Conservation (phyloP, 208 protist genomes). For the Kentomonas sorsogonicus region DNA sequence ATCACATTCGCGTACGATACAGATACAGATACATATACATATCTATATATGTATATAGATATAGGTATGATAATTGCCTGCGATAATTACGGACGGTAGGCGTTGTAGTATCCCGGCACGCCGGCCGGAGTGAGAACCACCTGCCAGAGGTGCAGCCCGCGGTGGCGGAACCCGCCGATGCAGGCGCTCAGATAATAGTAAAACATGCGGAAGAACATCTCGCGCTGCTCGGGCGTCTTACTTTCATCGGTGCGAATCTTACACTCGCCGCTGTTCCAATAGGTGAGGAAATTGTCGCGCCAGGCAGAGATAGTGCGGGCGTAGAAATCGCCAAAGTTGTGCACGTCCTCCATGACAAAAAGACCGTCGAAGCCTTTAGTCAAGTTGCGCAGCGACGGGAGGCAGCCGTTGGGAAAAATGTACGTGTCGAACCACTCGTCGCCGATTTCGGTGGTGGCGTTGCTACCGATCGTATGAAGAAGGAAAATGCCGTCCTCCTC, state of each 20-base stretch:
- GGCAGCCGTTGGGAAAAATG: slow-evolving; percentile 76
- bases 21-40: neutral
- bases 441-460: slow-evolving; percentile 52
- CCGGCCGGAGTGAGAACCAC: slow-evolving; percentile 46
- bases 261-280: slow-evolving; percentile 20
- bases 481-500: slow-evolving; percentile 51
- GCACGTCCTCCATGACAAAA: slow-evolving; percentile 59
- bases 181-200: slow-evolving; percentile 68
- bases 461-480: slow-evolving; percentile 69
- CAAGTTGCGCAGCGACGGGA: slow-evolving; percentile 36
- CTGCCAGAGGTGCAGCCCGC: slow-evolving; percentile 59
- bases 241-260: neutral
- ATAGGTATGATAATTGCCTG: neutral
- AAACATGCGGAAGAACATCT: slow-evolving; percentile 59
- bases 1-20: neutral
- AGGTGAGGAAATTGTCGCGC: slow-evolving; percentile 39
- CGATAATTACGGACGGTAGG: slow-evolving; percentile 18
- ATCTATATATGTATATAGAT: too few species aligned
- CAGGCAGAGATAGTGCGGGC: slow-evolving; percentile 42
- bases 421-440: slow-evolving; percentile 80
- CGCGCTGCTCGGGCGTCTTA: neutral
- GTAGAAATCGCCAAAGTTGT: slow-evolving; percentile 66
- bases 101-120: slow-evolving; percentile 27
- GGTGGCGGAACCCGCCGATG: slow-evolving; percentile 37
- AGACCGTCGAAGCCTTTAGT: slow-evolving; percentile 31